These are phyloP conservation scores for Fibroporia radiculosa DNA, from an alignment of 768 basidiomycete genomes.

Conservation along the genomic window DNA sequence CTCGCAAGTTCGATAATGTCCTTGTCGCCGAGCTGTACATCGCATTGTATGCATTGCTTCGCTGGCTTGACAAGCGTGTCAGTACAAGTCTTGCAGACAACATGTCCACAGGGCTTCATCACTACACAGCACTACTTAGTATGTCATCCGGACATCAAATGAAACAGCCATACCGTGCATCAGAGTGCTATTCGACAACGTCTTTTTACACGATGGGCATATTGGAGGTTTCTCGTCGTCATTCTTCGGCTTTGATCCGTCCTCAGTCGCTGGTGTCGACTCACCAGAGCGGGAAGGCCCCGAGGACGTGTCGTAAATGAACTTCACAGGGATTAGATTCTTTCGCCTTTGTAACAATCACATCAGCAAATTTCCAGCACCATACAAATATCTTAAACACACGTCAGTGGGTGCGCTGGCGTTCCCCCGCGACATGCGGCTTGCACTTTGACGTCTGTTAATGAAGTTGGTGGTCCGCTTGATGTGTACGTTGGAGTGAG, in stretches of 20 bases:
- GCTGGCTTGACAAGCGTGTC: conserved; percentile 77
- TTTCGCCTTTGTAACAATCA: conserved; percentile 58
- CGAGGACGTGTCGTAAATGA: conserved; percentile 44
- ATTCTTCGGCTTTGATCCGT: conserved; percentile 29
- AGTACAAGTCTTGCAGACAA: conserved; percentile 85
- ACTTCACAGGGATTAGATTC: conserved; percentile 72
- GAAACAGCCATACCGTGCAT: conserved; percentile 49
- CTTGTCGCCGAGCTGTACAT: conserved; percentile 50
- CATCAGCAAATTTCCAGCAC: background rate
- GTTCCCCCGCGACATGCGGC: conserved; percentile 82
- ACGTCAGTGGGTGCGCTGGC: conserved; percentile 75
- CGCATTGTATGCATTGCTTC: conserved; percentile 85
- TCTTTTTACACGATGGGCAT: conserved; percentile 85
- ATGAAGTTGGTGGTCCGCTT: conserved; percentile 50
- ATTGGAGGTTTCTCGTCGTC: conserved; percentile 58
- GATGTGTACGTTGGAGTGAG: conserved; percentile 77
- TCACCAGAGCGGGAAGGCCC: conserved; percentile 20
- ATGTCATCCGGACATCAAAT: background rate
- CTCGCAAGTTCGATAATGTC: conserved; percentile 81
- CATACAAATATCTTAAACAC: conserved; percentile 26
- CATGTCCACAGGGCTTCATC: conserved; percentile 84
- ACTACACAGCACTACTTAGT: conserved; percentile 33
- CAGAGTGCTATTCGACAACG: conserved; percentile 68
- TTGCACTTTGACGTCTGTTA: conserved; percentile 78
- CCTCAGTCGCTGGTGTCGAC: conserved; percentile 31